These are phyloP conservation scores for Hygrocybe punicea DNA, from an alignment of 768 basidiomycete genomes.

Conservation along the genomic window DNA sequence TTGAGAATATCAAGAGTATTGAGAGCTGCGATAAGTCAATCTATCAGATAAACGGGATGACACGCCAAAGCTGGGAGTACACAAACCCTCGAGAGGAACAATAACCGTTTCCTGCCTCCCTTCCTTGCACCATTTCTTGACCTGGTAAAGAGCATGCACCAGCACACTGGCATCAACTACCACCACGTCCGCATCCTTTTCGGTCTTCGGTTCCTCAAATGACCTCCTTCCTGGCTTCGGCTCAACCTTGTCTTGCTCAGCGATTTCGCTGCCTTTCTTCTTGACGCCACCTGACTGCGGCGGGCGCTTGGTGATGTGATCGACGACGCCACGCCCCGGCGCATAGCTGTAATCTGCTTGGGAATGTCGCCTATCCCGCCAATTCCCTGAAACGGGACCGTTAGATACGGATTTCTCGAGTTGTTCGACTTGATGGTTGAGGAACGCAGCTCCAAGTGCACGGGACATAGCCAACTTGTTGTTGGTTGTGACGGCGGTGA, in stretches of 20 bases:
- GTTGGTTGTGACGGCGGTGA: constrained; percentile 22
- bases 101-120: constrained; percentile 76
- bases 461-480: constrained; percentile 80
- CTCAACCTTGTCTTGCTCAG: constrained; percentile 16
- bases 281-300: not conserved
- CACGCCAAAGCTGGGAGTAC: not conserved
- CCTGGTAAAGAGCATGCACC: constrained; percentile 69
- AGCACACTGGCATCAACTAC: constrained; percentile 82
- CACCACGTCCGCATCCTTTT: constrained; percentile 69
- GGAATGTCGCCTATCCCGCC: constrained; percentile 40
- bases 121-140: constrained; percentile 80
- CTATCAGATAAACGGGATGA: not conserved
- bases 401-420: constrained; percentile 71
- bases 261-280: constrained; percentile 13
- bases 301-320: not conserved
- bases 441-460: constrained; percentile 82
- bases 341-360: not conserved
- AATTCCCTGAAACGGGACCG: constrained; percentile 54
- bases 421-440: constrained; percentile 84
- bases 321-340: not conserved
- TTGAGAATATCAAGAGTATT: constrained; percentile 91
- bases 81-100: constrained; percentile 83
- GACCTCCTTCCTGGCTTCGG: constrained; percentile 27
- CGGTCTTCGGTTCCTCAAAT: constrained; percentile 28
- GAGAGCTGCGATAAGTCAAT: constrained; percentile 51